Evolutionary conservation across 805 yeast species (phyloP).

Genomic region (Kodamaea lidongshanica): DNA sequence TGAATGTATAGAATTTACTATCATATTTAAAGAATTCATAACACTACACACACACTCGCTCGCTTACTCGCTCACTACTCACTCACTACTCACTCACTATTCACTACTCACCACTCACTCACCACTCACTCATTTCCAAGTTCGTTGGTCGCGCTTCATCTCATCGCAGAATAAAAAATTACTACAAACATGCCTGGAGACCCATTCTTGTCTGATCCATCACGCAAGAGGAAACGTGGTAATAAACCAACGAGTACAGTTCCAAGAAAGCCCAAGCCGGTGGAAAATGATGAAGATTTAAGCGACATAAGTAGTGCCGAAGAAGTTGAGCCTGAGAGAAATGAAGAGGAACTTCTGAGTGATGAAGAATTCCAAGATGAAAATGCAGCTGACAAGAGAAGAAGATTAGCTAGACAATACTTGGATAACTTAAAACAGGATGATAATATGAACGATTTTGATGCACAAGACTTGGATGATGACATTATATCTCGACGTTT

Average conservation of each 20-base stretch:
- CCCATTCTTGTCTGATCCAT: slow-evolving; percentile 58
- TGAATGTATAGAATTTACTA: too few relatives aligned
- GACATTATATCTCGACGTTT: slow-evolving; percentile 79
- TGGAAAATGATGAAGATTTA: slow-evolving; percentile 45
- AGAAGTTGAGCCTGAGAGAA: slow-evolving; percentile 16
- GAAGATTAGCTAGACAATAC: slow-evolving; percentile 91
- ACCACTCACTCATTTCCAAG: slow-evolving; percentile 5
- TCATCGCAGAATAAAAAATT: slow-evolving; percentile 7
- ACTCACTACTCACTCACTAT: too few relatives aligned
- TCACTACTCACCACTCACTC: too few relatives aligned
- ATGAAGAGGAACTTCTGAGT: slow-evolving; percentile 42
- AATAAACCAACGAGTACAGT: slow-evolving; percentile 18
- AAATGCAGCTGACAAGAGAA: slow-evolving; percentile 85
- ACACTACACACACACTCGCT: too few relatives aligned
- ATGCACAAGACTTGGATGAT: slow-evolving; percentile 85
- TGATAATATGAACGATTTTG: slow-evolving; percentile 45
- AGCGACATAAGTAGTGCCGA: slow-evolving; percentile 16
- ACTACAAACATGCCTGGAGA: slow-evolving; percentile 43
- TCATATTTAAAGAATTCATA: too few relatives aligned
- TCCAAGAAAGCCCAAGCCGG: slow-evolving; percentile 8
- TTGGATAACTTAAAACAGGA: slow-evolving; percentile 63
- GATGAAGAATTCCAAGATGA: slow-evolving; percentile 74
- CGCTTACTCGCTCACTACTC: too few relatives aligned
- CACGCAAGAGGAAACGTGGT: slow-evolving; percentile 42
- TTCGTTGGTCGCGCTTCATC: too few relatives aligned